Percentiles rank a stretch among this genome's conserved stretches.
These are phyloP conservation scores for Paramecium primaurelia DNA, from an alignment of 73 alveolate species.

Conservation along the genomic window DNA sequence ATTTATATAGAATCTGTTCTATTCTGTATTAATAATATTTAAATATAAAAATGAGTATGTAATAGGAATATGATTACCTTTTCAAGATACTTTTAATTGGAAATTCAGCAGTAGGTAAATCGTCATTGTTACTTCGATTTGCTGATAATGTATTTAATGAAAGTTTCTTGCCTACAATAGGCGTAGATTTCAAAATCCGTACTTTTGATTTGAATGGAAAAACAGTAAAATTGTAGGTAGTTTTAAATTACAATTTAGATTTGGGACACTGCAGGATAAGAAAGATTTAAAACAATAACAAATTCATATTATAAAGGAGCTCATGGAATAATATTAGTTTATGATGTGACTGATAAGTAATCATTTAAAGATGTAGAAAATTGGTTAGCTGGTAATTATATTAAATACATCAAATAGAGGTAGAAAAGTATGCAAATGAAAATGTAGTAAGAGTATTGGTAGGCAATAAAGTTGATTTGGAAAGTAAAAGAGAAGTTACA, in stretches of 20 bases:
- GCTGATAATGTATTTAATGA: slow-evolving; percentile 71
- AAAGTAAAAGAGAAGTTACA: slow-evolving; percentile 75
- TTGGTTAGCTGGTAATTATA: slow-evolving; percentile 59
- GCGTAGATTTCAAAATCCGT: slow-evolving; percentile 71
- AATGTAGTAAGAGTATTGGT: slow-evolving; percentile 68
- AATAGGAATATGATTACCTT: slow-evolving; percentile 68
- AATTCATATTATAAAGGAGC: slow-evolving; percentile 80
- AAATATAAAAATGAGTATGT: not conserved
- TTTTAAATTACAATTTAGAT: slow-evolving; percentile 6
- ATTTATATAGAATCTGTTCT: not conserved
- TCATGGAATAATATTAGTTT: slow-evolving; percentile 80
- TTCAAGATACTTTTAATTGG: slow-evolving; percentile 67
- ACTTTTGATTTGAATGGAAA: slow-evolving; percentile 65
- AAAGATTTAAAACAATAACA: slow-evolving; percentile 73
- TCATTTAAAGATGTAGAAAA: slow-evolving; percentile 69
- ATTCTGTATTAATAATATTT: not conserved
- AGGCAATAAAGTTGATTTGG: slow-evolving; percentile 83
- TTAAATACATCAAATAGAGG: slow-evolving; percentile 45
- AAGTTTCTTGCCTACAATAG: slow-evolving; percentile 70
- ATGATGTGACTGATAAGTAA: slow-evolving; percentile 68
- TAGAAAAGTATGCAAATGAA: slow-evolving; percentile 61
- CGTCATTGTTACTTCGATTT: slow-evolving; percentile 67
- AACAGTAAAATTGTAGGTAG: slow-evolving; percentile 50
- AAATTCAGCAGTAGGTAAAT: slow-evolving; percentile 71
- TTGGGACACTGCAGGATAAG: slow-evolving; percentile 72